A percentile compares a stretch with the other conserved stretches of the same genome.
phyloP scores from a whole-genome alignment of 139 green algal genomes.

The Auxenochlorella pyrenoidosa region DNA sequence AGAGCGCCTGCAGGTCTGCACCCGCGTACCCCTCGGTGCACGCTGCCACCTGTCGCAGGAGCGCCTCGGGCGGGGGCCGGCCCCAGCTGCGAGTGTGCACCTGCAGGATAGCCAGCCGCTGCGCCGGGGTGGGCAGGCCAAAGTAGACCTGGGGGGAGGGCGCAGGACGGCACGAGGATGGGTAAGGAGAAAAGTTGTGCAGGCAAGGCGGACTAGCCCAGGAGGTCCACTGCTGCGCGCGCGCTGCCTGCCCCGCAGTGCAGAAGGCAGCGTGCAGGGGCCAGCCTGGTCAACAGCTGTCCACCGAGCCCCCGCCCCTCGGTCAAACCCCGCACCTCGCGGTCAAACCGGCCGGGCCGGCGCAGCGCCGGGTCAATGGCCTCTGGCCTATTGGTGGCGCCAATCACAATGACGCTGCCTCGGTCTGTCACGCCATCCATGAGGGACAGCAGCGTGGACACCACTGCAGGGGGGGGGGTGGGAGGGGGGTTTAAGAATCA shows the following conservation, averaged over 20 bases:
- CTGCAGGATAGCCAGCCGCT: conserved; percentile 59
- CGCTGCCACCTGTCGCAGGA: conserved; percentile 58
- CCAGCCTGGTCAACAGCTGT: not conserved
- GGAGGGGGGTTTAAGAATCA: not conserved
- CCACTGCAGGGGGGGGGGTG: conserved; percentile 52
- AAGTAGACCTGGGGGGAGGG: conserved; percentile 27
- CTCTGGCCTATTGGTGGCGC: conserved; percentile 84
- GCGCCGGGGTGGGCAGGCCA: conserved; percentile 34
- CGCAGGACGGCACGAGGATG: not conserved
- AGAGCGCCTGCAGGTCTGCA: conserved; percentile 79
- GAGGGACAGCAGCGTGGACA: conserved; percentile 89
- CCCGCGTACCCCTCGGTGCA: conserved; percentile 75
- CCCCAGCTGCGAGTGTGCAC: conserved; percentile 63
- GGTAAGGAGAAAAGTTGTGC: not conserved
- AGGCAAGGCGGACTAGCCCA: not conserved
- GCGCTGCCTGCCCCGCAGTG: too few relatives aligned
- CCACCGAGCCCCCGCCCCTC: conserved; percentile 57
- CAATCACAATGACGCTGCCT: conserved; percentile 82
- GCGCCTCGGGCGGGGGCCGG: conserved; percentile 5
- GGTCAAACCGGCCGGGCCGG: conserved; percentile 79
- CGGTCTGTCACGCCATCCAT: conserved; percentile 85
- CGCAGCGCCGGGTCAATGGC: conserved; percentile 78
- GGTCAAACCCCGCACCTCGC: conserved; percentile 80
- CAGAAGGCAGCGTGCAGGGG: too few relatives aligned
- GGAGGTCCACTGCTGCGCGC: too few relatives aligned